Percentiles rank a stretch among this genome's conserved stretches.
phyloP scores from a whole-genome alignment of 768 basidiomycete species.

The Phylloporus rhodoxanthus region DNA sequence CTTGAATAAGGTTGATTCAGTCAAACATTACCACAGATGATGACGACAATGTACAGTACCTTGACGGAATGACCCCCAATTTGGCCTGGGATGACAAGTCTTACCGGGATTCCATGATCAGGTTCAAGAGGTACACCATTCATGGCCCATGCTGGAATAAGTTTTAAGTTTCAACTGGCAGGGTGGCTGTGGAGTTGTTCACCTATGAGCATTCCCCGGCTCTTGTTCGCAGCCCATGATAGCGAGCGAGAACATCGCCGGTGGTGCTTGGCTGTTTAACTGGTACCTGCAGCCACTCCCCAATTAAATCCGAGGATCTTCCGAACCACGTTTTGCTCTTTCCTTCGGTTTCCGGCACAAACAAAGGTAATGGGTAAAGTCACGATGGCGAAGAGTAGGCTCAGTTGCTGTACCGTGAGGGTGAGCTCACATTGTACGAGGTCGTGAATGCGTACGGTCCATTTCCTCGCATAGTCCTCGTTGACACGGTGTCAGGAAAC shows the following conservation, averaged over 20 bases:
- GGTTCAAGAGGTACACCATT: slow-evolving; percentile 54
- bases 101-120: slow-evolving; percentile 62
- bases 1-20: slow-evolving; percentile 21
- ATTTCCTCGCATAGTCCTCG: slow-evolving; percentile 32
- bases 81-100: slow-evolving; percentile 56
- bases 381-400: slow-evolving; percentile 42
- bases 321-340: slow-evolving; percentile 58
- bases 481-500: slow-evolving; percentile 50
- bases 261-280: not conserved
- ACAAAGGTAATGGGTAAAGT: slow-evolving; percentile 58
- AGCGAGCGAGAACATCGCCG: slow-evolving; percentile 16
- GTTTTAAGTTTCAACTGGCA: not conserved
- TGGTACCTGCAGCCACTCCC: slow-evolving; percentile 42
- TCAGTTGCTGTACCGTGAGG: slow-evolving; percentile 43
- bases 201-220: slow-evolving; percentile 47
- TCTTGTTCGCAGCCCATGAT: slow-evolving; percentile 40
- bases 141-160: slow-evolving; percentile 44
- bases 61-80: slow-evolving; percentile 57
- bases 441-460: slow-evolving; percentile 41
- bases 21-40: not conserved
- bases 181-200: not conserved
- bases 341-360: slow-evolving; percentile 61
- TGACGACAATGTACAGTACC: slow-evolving; percentile 8
- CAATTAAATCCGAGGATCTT: slow-evolving; percentile 53
- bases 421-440: slow-evolving; percentile 33